Percentiles rank a stretch among this genome's conserved stretches.
These are phyloP conservation scores for Pyrus communis DNA, from an alignment of 306 rosid genomes.

Conservation along the genomic window DNA sequence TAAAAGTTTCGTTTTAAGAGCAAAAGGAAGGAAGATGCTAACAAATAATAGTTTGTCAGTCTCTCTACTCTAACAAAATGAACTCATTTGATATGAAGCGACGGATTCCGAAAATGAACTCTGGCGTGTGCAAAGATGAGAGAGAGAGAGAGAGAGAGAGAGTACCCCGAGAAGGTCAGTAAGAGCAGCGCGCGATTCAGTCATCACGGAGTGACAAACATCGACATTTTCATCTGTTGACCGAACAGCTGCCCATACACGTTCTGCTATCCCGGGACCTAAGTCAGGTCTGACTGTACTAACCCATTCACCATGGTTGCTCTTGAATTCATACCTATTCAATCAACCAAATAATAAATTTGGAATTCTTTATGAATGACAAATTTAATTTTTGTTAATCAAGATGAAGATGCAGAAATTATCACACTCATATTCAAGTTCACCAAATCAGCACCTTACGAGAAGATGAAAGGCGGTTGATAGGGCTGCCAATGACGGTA, in stretches of 20 bases:
- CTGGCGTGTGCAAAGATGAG: background rate
- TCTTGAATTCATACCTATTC: constrained; percentile 71
- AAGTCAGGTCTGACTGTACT: constrained; percentile 53
- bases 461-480: constrained; percentile 62
- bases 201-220: constrained; percentile 38
- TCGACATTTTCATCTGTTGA: constrained; percentile 45
- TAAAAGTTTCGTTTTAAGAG: background rate
- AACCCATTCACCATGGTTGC: constrained; percentile 77
- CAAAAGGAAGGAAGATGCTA: background rate
- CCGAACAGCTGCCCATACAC: constrained; percentile 48
- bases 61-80: background rate
- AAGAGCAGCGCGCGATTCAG: constrained; percentile 57
- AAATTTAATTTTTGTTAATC: background rate
- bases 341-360: constrained; percentile 1
- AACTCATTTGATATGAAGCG: background rate
- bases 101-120: background rate
- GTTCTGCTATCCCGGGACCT: constrained; percentile 79
- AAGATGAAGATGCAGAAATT: background rate
- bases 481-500: constrained; percentile 80
- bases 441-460: constrained; percentile 40
- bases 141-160: background rate
- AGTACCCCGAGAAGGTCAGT: constrained; percentile 76
- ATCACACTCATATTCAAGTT: background rate
- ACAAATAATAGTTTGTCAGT: background rate
- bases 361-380: background rate